Evolutionary conservation across 2,329 filamentous ascomycete genomes (phyloP).

Genomic region (Xylaria polymorpha): DNA sequence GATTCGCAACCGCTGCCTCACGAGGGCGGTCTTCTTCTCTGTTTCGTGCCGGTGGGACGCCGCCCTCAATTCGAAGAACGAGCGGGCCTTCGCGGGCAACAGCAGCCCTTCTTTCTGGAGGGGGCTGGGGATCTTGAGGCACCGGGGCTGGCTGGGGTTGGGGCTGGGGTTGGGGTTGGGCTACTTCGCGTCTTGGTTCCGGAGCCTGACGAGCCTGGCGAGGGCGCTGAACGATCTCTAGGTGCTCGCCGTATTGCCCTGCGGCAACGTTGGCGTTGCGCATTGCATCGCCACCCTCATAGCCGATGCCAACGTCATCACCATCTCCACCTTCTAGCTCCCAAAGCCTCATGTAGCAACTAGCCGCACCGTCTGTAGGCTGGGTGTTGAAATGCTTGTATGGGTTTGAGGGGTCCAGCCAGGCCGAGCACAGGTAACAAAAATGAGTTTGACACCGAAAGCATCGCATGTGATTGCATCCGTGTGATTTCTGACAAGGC

Average conservation of each 20-base stretch:
- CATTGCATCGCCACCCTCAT: constrained; percentile 53
- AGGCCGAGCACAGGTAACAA: constrained; percentile 93
- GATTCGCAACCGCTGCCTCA: constrained; percentile 36
- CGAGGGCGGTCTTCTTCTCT: constrained; percentile 44
- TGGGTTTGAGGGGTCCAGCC: constrained; percentile 82
- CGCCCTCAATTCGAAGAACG: constrained; percentile 64
- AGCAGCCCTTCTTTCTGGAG: constrained; percentile 53
- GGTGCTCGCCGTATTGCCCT: constrained; percentile 43
- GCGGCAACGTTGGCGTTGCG: constrained; percentile 38
- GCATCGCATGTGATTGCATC: constrained; percentile 98
- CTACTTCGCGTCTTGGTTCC: constrained; percentile 45
- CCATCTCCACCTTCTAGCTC: constrained; percentile 86
- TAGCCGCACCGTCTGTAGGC: constrained; percentile 62
- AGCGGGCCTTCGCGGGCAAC: constrained; percentile 68
- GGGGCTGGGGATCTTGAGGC: constrained; percentile 41
- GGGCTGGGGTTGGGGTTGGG: constrained; percentile 22
- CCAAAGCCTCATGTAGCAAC: constrained; percentile 89
- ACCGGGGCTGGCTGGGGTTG: constrained; percentile 37
- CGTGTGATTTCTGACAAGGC: constrained; percentile 88
- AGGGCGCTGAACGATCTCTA: constrained; percentile 42
- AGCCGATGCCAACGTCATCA: constrained; percentile 61
- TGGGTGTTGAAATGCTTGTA: constrained; percentile 87
- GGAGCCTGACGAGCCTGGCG: constrained; percentile 42
- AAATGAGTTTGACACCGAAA: constrained; percentile 91
- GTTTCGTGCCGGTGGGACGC: constrained; percentile 45